Conservation (phyloP, 164 flowering plant genomes). For the Aristolochia fimbriata region DNA sequence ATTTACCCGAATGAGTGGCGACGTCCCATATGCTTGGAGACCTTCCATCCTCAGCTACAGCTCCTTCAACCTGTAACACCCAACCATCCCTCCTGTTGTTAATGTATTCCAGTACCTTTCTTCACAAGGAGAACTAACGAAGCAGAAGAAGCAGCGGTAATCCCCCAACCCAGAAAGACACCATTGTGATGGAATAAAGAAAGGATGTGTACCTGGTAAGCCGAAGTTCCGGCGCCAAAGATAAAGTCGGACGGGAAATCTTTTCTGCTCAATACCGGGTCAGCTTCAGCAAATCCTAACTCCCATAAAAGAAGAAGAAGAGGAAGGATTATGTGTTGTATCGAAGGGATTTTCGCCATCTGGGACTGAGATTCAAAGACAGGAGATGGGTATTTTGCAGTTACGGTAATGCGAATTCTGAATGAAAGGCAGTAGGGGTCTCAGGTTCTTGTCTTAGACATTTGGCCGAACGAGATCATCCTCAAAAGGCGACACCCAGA, state of each 20-base stretch:
- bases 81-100: background rate
- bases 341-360: too few relatives aligned
- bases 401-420: too few relatives aligned
- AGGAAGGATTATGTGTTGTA: background rate
- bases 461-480: too few relatives aligned
- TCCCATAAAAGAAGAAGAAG: background rate
- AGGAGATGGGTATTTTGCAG: too few relatives aligned
- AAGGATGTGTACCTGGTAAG: constrained; percentile 5
- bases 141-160: background rate
- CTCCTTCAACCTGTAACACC: constrained; percentile 9
- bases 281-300: background rate
- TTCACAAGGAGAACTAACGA: background rate
- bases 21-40: constrained; percentile 12
- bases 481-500: too few relatives aligned
- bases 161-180: too few relatives aligned
- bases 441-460: too few relatives aligned
- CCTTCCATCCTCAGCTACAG: constrained; percentile 12
- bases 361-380: too few relatives aligned
- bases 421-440: too few relatives aligned
- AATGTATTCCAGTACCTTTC: too few relatives aligned
- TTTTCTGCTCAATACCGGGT: background rate
- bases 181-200: background rate
- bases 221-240: constrained; percentile 7
- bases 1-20: constrained; percentile 9
- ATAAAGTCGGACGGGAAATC: constrained; percentile 5